phyloP scores from a whole-genome alignment of 139 green algal genomes.

The Gonium pectorale region DNA sequence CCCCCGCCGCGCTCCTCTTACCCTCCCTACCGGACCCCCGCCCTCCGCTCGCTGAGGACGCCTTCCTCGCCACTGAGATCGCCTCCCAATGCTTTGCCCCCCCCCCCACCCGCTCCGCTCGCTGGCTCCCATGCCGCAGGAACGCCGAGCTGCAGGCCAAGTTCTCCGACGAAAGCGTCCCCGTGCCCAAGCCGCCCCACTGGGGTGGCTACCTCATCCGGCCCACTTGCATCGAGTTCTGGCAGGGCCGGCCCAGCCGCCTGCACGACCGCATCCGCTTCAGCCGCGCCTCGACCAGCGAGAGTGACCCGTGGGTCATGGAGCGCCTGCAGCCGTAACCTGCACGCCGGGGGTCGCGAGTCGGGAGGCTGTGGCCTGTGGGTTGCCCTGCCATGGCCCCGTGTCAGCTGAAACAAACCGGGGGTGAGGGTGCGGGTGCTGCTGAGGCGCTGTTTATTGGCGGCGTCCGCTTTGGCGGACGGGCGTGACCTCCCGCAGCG shows the following conservation, averaged over 20 bases:
- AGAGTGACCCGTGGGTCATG: slow-evolving; percentile 61
- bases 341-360: too few relatives aligned
- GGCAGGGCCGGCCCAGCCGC: slow-evolving; percentile 83
- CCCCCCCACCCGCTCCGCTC: background rate
- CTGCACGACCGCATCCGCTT: slow-evolving; percentile 90
- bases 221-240: slow-evolving; percentile 88
- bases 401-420: too few relatives aligned
- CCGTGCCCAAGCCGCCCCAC: slow-evolving; percentile 75
- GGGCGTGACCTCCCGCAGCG: too few relatives aligned
- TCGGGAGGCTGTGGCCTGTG: too few relatives aligned
- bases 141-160: slow-evolving; percentile 52
- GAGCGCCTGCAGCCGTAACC: slow-evolving; percentile 76
- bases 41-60: too few relatives aligned
- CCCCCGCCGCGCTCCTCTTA: too few relatives aligned
- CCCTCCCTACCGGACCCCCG: too few relatives aligned
- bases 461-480: too few relatives aligned
- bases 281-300: background rate
- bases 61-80: too few relatives aligned
- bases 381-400: too few relatives aligned
- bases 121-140: background rate
- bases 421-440: too few relatives aligned
- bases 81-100: background rate
- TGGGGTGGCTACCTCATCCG: slow-evolving; percentile 90
- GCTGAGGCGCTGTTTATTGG: too few relatives aligned
- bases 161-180: slow-evolving; percentile 50